Percentiles rank a stretch among this genome's conserved stretches.
phyloP scores from a whole-genome alignment of 2,329 filamentous ascomycete species.

The Colletotrichum chlorophyti region DNA sequence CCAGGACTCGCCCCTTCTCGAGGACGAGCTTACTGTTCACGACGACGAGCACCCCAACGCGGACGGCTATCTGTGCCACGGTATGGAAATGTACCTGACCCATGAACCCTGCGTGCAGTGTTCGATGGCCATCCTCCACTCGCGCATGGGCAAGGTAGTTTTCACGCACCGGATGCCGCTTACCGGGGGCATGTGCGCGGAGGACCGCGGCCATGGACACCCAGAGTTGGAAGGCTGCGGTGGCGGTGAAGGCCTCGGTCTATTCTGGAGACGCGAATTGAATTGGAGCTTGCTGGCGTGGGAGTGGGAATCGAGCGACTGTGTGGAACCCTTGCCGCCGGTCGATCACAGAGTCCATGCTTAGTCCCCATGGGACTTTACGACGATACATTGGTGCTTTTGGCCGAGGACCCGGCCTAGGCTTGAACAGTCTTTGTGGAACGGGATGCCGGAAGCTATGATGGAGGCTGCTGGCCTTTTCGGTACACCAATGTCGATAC shows the following conservation, averaged over 20 bases:
- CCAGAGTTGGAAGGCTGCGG: constrained; percentile 45
- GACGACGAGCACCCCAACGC: constrained; percentile 68
- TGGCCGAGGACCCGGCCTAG: constrained; percentile 21
- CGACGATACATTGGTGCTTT: constrained; percentile 26
- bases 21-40: constrained; percentile 69
- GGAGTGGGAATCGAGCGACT: constrained; percentile 68
- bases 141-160: constrained; percentile 85
- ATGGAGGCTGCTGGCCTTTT: constrained; percentile 2
- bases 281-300: constrained; percentile 87
- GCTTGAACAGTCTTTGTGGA: constrained; percentile 27
- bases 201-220: constrained; percentile 63
- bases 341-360: constrained; percentile 59
- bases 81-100: constrained; percentile 90
- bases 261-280: constrained; percentile 78
- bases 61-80: constrained; percentile 92
- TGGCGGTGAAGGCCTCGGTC: constrained; percentile 67
- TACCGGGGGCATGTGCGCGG: constrained; percentile 84
- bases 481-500: constrained; percentile 15
- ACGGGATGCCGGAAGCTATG: constrained; percentile 1
- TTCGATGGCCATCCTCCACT: constrained; percentile 95
- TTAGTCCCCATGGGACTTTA: constrained; percentile 36
- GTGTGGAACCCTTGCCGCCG: constrained; percentile 40
- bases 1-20: constrained; percentile 72
- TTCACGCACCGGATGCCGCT: constrained; percentile 80
- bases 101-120: constrained; percentile 98